A percentile compares a stretch with the other conserved stretches of the same genome.
phyloP scores from a whole-genome alignment of 1,284 basidiomycete species.

The Phlebopus sp. region DNA sequence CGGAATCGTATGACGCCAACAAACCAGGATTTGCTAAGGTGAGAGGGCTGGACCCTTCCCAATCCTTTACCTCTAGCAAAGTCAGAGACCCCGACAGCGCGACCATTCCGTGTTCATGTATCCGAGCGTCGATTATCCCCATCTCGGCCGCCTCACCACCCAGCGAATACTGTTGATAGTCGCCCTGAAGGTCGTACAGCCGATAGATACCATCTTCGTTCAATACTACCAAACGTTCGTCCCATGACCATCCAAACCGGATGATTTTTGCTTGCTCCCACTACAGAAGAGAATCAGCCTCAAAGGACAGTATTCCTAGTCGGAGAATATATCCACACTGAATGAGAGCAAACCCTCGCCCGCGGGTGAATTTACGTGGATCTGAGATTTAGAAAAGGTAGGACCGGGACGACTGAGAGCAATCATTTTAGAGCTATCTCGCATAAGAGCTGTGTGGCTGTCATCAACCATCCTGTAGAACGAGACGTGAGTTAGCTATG shows the following conservation, averaged over 20 bases:
- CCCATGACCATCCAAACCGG: conserved; percentile 78
- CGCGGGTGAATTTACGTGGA: conserved; percentile 73
- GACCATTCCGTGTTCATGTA: conserved; percentile 86
- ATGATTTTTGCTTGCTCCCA: conserved; percentile 85
- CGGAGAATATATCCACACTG: conserved; percentile 56
- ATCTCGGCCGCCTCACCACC: conserved; percentile 83
- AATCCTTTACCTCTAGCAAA: conserved; percentile 83
- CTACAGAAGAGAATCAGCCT: conserved; percentile 39
- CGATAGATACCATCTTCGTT: conserved; percentile 93
- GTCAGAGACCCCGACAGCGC: conserved; percentile 77
- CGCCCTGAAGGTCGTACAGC: conserved; percentile 83
- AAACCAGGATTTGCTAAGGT: conserved; percentile 68
- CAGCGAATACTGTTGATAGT: conserved; percentile 83
- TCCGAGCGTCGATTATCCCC: conserved; percentile 82
- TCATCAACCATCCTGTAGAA: conserved; percentile 6
- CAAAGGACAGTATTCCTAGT: neutral
- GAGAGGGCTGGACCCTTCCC: conserved; percentile 72
- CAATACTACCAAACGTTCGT: conserved; percentile 81
- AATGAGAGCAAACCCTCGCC: conserved; percentile 65
- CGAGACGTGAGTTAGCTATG: neutral
- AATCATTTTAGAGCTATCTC: conserved; percentile 81
- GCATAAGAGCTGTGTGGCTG: conserved; percentile 68
- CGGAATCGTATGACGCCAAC: conserved; percentile 23
- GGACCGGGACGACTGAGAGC: conserved; percentile 64
- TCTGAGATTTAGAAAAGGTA: conserved; percentile 69